phyloP scores from a whole-genome alignment of 805 yeast genomes.

The Ogataea paradorogensis region DNA sequence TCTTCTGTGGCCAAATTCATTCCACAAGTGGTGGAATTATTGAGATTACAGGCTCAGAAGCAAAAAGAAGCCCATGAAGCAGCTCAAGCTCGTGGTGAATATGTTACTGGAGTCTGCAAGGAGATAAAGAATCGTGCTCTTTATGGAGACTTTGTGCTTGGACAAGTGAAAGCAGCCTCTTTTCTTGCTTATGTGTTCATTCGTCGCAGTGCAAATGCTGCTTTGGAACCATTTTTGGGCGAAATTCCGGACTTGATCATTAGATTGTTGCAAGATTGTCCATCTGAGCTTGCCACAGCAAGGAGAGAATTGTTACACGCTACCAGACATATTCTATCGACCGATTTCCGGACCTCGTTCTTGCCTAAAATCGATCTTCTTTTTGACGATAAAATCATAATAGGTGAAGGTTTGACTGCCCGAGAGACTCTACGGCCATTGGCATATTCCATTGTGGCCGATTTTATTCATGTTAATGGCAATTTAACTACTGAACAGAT shows the following conservation, averaged over 20 bases:
- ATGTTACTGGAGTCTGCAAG: conserved; percentile 70
- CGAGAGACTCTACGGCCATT: conserved; percentile 86
- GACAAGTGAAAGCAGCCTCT: conserved; percentile 95
- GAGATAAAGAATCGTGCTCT: conserved; percentile 71
- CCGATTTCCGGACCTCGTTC: conserved; percentile 79
- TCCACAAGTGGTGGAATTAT: conserved; percentile 74
- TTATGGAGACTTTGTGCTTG: conserved; percentile 83
- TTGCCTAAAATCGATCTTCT: conserved; percentile 81
- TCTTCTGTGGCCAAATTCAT: conserved; percentile 71
- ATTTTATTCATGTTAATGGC: conserved; percentile 85
- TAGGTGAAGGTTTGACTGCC: conserved; percentile 91
- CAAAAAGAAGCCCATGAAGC: conserved; percentile 65
- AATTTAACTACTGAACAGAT: conserved; percentile 81
- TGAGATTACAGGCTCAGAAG: conserved; percentile 76
- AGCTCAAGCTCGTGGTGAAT: conserved; percentile 53
- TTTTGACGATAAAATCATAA: conserved; percentile 80
- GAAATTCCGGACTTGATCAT: conserved; percentile 85
- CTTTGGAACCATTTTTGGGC: conserved; percentile 54
- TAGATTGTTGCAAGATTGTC: conserved; percentile 89
- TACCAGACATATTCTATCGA: conserved; percentile 89
- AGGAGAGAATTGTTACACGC: conserved; percentile 92
- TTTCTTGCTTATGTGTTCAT: conserved; percentile 89
- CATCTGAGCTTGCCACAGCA: conserved; percentile 86
- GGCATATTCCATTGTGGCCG: conserved; percentile 95
- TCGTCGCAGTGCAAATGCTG: conserved; percentile 72